Conservation (phyloP, 1,284 basidiomycete genomes). For the Apiotrichum montevideense region DNA sequence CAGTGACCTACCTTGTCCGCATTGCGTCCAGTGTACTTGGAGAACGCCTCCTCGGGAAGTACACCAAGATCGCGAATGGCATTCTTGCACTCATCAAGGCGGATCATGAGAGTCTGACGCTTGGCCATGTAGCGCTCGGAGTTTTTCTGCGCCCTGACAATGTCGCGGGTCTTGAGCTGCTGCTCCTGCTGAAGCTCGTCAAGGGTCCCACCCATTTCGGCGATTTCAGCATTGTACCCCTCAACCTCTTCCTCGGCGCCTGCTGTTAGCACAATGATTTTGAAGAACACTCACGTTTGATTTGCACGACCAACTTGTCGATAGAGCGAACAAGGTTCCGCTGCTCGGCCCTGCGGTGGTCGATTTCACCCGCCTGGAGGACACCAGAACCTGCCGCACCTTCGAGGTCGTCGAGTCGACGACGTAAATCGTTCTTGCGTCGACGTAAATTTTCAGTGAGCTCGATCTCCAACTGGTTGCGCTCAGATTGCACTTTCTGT, state of each 20-base stretch:
- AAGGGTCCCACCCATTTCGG: constrained; percentile 59
- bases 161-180: constrained; percentile 73
- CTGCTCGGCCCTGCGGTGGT: constrained; percentile 63
- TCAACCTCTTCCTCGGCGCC: constrained; percentile 53
- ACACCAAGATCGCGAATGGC: constrained; percentile 95
- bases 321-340: constrained; percentile 61
- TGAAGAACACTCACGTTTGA: constrained; percentile 54
- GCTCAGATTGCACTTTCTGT: constrained; percentile 69
- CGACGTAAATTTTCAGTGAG: constrained; percentile 80
- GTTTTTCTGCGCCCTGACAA: constrained; percentile 85
- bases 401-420: constrained; percentile 68
- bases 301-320: constrained; percentile 56
- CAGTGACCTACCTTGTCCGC: constrained; percentile 55
- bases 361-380: constrained; percentile 57
- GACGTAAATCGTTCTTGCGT: constrained; percentile 67
- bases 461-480: constrained; percentile 83
- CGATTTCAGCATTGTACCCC: constrained; percentile 59
- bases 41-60: constrained; percentile 92
- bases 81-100: constrained; percentile 88
- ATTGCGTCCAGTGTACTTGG: constrained; percentile 80
- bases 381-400: constrained; percentile 58
- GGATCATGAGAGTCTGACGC: constrained; percentile 69
- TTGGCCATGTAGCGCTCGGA: constrained; percentile 92
- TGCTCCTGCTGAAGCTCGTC: constrained; percentile 77
- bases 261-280: constrained; percentile 20